Conservation (phyloP, 805 yeast genomes). For the Cephaloascus albidus region DNA sequence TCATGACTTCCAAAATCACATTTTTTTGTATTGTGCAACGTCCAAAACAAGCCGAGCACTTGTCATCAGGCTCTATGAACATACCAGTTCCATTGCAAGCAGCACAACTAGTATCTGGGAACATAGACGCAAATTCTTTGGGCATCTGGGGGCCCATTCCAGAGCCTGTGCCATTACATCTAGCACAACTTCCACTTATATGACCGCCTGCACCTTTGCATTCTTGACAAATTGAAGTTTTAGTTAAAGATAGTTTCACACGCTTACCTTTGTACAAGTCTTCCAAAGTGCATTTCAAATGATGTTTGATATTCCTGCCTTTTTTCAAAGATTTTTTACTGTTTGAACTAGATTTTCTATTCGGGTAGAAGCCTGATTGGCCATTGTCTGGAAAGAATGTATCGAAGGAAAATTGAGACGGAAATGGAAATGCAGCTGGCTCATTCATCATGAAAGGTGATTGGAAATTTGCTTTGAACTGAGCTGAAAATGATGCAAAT, state of each 20-base stretch:
- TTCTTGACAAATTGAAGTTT: conserved; percentile 33
- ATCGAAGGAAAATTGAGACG: too few relatives aligned
- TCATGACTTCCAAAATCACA: conserved; percentile 40
- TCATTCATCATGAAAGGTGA: background rate
- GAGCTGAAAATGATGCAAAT: background rate
- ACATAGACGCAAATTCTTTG: conserved; percentile 33
- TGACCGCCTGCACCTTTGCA: conserved; percentile 49
- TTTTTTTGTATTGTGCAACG: conserved; percentile 35
- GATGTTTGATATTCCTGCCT: conserved; percentile 51
- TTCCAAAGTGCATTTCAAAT: conserved; percentile 37
- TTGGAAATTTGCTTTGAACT: background rate
- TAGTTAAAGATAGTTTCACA: conserved; percentile 44
- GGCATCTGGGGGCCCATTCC: conserved; percentile 35
- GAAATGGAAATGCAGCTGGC: too few relatives aligned
- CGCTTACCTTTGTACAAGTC: conserved; percentile 54
- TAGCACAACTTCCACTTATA: conserved; percentile 16
- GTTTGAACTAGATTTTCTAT: background rate
- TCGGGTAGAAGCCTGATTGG: background rate
- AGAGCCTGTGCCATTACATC: conserved; percentile 36
- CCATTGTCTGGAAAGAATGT: background rate
- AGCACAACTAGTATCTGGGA: conserved; percentile 18
- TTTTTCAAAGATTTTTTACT: conserved; percentile 11
- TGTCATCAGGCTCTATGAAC: conserved; percentile 11
- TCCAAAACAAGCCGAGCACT: conserved; percentile 19
- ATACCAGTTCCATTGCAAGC: conserved; percentile 27